Evolutionary conservation across 208 protist genomes (phyloP).

Genomic region (Wallacemonas sp.): DNA sequence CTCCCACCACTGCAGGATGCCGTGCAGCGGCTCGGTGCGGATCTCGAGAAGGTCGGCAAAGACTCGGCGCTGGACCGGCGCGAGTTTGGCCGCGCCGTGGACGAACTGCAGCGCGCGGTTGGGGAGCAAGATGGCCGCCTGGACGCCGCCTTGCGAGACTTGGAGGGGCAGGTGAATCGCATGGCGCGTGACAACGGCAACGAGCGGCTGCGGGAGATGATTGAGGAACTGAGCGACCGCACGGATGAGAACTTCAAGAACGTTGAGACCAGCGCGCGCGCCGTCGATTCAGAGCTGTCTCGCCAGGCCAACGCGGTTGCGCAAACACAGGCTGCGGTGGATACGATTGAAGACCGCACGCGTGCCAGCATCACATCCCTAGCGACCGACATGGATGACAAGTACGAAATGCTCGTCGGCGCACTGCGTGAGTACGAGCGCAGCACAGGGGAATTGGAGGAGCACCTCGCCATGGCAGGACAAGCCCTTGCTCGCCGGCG

Average conservation of each 20-base stretch:
- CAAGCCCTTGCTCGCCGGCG: conserved; percentile 54
- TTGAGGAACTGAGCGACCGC: conserved; percentile 79
- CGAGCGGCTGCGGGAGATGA: conserved; percentile 53
- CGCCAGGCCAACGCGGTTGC: conserved; percentile 46
- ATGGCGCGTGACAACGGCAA: conserved; percentile 43
- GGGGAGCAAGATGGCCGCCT: conserved; percentile 41
- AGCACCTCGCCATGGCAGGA: conserved; percentile 76
- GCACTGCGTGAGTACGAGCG: conserved; percentile 70
- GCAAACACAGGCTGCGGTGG: conserved; percentile 37
- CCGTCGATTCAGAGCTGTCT: conserved; percentile 69
- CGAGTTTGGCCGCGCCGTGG: conserved; percentile 41
- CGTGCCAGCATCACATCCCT: conserved; percentile 38
- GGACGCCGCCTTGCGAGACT: conserved; percentile 41
- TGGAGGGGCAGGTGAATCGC: conserved; percentile 43
- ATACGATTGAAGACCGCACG: conserved; percentile 41
- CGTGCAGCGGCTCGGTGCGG: conserved; percentile 23
- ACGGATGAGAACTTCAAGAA: conserved; percentile 85
- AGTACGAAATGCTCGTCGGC: conserved; percentile 62
- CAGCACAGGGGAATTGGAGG: conserved; percentile 63
- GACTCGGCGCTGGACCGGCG: conserved; percentile 39
- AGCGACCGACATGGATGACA: conserved; percentile 54
- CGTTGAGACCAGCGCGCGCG: conserved; percentile 75
- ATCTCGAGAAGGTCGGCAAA: conserved; percentile 35
- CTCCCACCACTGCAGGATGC: conserved; percentile 37
- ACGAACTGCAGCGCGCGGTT: conserved; percentile 46